Evolutionary conservation across 1,139 yeast genomes (phyloP), one percentile per base, ranked within the genome.

Genomic region (Protomyces pachydermus): DNA sequence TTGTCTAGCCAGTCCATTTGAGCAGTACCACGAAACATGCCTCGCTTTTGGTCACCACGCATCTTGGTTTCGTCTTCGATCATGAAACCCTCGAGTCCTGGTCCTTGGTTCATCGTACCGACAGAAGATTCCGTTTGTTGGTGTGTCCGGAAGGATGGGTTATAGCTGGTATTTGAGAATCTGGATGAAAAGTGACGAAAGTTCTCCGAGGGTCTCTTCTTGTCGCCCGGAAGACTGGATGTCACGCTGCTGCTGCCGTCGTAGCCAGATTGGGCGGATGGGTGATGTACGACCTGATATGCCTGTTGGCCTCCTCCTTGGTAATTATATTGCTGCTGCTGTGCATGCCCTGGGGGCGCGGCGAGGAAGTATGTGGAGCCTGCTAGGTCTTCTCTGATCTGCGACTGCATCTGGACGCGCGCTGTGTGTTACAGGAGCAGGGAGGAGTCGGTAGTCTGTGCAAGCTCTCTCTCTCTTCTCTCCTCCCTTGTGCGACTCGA

Each of bases 1-100:
- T 54, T 46, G 23, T 58, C 62, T 25, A 58, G 45, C 62, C 62
- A 58, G 38, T 55, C 45, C 62, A 58, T 58, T 16, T 58, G 56
- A 18, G 62, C 48, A 16, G 48, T 42, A 20, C 48, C 48, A 6
- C 48, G 20, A 20, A 42, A 58, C 12, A 52, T 55, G 45, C 54
- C 52, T 20, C 42, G 23, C 28, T 42, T 55, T 9, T 58, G 56
- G 45, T 58, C 62, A 4, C 54, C 62, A 28, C 54, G 56, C 62
- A 51, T 58, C 52, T 38, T 42, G 2, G 56, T 23, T 38, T 51
- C 52, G 16, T 58, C 34, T 9, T 28, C 35, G n/a, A 52, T 39
- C 52, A 51, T 18, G 34, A 16, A 42, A 39, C 62, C 53, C 39
- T 52, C 35, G 62, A 50, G 42, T 39, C 62, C 62, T 38, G 48